Evolutionary conservation across 148 eudicot species (phyloP), one percentile per base, ranked within the genome.

Genomic region (Amaranthus palmeri): DNA sequence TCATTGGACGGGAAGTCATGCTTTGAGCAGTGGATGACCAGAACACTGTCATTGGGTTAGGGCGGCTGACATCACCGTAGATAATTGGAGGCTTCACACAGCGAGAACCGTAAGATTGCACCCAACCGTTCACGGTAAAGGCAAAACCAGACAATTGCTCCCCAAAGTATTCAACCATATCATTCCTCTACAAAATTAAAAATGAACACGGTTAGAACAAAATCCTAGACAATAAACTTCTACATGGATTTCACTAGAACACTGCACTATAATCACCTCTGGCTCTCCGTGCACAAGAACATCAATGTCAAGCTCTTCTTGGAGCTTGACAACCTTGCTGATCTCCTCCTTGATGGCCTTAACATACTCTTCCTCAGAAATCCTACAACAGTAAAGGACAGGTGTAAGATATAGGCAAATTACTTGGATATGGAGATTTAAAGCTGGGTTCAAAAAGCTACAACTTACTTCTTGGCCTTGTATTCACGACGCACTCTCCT

Each of bases 61-160:
- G 97, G 65, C 97, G 97, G 83, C 97, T 92, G 67, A 92, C 96
- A 85, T 92, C 97, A 86, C 97, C 97, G 42, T 90, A 92, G 80
- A 92, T 92, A 66, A 92, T 84, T 78, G 97, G 97, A 80, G 97
- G 97, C 92, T 89, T 92, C 81, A 92, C 97, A 66, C 97, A 92
- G 5, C 97, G 96, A 80, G 97, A 92, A 61, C 97, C 97, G 18
- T 92, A 92, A 5, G 96, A 92, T 79, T 92, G 97, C 48, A 92
- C 96, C 97, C 96, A 92, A 13, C 97, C 97, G 64, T 92, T 92
- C 14, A 79, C 96, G 4, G 89, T 79, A 82, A 92, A 92, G 79
- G 97, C 97, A 80, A 92, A 92, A 71, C 97, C 97, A 71, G 97
- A 89, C 75, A 92, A 80, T 25, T 92, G 97, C 86, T 92, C 97